Evolutionary conservation across 2,329 filamentous ascomycete genomes (phyloP), one percentile per base, ranked within the genome.

Genomic region (Metarhizium album): DNA sequence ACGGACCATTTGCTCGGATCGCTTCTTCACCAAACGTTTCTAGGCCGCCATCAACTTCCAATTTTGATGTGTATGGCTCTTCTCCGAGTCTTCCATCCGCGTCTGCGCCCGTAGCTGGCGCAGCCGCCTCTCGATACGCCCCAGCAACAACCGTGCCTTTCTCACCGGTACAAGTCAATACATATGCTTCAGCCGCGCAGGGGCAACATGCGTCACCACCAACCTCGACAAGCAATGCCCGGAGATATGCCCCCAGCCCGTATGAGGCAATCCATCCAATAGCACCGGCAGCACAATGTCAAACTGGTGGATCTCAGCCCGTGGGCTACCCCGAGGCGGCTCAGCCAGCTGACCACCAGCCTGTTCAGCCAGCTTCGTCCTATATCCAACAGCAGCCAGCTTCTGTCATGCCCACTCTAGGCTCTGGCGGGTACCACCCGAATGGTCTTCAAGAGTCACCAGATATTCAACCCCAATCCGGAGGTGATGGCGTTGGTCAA

Each of bases 1-100:
- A 78, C 48, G 88, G 90, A 0, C 90, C 89, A 1, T 97, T 98
- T 65, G 84, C 87, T 7, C 85, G 85, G 49, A 81, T 96, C 48
- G 76, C 86, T 27, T 82, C 82, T 29, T 87, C 86, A 2, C 86
- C 87, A 6, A 85, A 79, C 2, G 78, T 90, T 53, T 90, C 86
- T 62, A 79, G 86, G 42, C 82, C 84, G 2, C 83, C 86, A 3
- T 93, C 87, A 4, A 76, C 65, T 65, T 80, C 78, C 4, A 82
- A 78, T 59, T 81, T 88, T 45, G 90, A 96, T 57, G 69, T 87
- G 5, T 94, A 93, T 62, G 83, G 83, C 4, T 14, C 61, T 4
- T 64, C 67, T 0, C 62, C 67, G 9, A 56, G 57, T 24, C 67
- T 66, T 42, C 54, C 60, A 4, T 55, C 60, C 54, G 58, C 58